These are phyloP conservation scores for Erodium moschatum DNA, from an alignment of 441 rosid genomes.

Conservation along the genomic window DNA sequence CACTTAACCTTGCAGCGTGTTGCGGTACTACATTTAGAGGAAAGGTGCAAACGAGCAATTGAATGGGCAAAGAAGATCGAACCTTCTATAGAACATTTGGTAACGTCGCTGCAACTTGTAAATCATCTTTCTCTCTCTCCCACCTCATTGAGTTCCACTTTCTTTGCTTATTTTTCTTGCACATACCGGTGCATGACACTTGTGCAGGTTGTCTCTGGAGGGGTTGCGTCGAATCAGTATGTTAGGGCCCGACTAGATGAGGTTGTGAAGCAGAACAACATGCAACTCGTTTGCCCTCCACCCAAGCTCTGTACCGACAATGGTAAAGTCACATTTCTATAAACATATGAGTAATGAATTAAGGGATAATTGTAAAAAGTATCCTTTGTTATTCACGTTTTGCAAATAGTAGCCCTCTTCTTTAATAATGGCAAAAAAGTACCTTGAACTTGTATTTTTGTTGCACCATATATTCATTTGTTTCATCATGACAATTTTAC, in stretches of 20 bases:
- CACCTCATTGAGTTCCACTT: not conserved
- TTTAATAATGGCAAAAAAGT: too few species aligned
- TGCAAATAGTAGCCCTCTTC: too few species aligned
- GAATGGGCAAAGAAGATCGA: slow-evolving; percentile 82
- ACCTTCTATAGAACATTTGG: slow-evolving; percentile 74
- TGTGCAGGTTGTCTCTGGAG: slow-evolving; percentile 82
- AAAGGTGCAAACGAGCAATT: slow-evolving; percentile 80
- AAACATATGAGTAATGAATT: not conserved
- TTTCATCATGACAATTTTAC: too few species aligned
- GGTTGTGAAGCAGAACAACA: slow-evolving; percentile 52
- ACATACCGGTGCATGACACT: slow-evolving; percentile 16
- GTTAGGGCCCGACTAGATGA: slow-evolving; percentile 54
- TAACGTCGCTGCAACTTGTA: slow-evolving; percentile 18
- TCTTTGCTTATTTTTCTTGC: slow-evolving; percentile 16
- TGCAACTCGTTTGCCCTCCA: slow-evolving; percentile 80
- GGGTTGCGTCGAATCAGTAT: slow-evolving; percentile 81
- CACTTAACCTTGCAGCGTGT: slow-evolving; percentile 48
- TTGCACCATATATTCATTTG: too few species aligned
- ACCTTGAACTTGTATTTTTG: too few species aligned
- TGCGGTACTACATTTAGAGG: slow-evolving; percentile 89
- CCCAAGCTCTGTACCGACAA: slow-evolving; percentile 86
- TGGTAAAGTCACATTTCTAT: slow-evolving; percentile 33
- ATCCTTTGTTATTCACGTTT: too few species aligned
- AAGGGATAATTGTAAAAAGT: too few species aligned
- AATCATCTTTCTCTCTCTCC: not conserved